These are phyloP conservation scores for Dryas integrifolia DNA, from an alignment of 331 rosid genomes.

Conservation along the genomic window DNA sequence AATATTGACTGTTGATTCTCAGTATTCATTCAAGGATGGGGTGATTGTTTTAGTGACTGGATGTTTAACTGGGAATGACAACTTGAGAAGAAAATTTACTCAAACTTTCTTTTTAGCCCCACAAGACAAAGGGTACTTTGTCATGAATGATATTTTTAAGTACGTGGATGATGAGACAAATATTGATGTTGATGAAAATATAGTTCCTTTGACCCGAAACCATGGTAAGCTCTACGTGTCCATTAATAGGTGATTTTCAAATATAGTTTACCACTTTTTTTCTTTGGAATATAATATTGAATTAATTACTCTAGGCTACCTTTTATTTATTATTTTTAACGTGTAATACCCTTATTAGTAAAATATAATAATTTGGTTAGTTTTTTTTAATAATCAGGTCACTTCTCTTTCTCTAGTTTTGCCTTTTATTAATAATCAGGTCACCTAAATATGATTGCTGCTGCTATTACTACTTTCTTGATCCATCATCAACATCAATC, in stretches of 20 bases:
- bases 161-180: slow-evolving; percentile 42
- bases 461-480: no score
- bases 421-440: no score
- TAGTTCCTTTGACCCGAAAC: slow-evolving; percentile 31
- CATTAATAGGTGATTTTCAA: no score
- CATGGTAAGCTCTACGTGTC: slow-evolving; percentile 38
- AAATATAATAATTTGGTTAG: no score
- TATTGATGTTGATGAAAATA: slow-evolving; percentile 37
- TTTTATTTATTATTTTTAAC: no score
- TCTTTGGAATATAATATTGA: not conserved
- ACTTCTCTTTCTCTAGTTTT: no score
- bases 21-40: slow-evolving; percentile 56
- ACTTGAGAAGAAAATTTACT: slow-evolving; percentile 47
- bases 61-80: slow-evolving; percentile 45
- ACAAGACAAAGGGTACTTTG: slow-evolving; percentile 62
- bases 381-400: no score
- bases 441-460: no score
- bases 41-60: slow-evolving; percentile 76
- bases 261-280: not conserved
- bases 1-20: slow-evolving; percentile 66
- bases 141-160: slow-evolving; percentile 69
- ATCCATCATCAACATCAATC: no score
- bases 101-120: slow-evolving; percentile 83
- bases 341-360: no score
- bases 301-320: no score